Evolutionary conservation across 768 basidiomycete genomes (phyloP), one percentile per base, ranked within the genome.

Genomic region (Naematelia encephala): DNA sequence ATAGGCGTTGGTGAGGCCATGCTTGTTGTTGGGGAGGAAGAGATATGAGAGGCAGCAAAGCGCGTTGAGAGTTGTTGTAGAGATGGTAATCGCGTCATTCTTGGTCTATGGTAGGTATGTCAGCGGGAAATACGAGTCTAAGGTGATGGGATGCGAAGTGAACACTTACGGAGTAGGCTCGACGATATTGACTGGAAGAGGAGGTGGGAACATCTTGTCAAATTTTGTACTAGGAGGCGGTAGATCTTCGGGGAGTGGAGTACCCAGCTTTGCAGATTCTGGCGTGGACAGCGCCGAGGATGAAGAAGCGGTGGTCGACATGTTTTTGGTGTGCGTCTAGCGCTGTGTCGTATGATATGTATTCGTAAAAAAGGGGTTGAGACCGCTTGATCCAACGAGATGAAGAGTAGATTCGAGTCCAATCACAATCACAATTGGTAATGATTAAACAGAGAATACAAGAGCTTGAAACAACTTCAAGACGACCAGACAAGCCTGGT

Each of bases 41-140:
- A 23, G 26, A 21, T 4, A 25, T 55, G 54, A 8, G n/a, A 68
- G 57, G 42, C 56, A 39, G 34, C 34, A 39, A 39, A 39, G 34
- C 34, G 63, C 11, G 59, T 55, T 2, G 67, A 65, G 0, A 69
- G 48, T 39, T 69, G 65, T 45, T 67, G 56, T 21, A 69, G 58
- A 3, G 68, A 69, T 4, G 68, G 68, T 1, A 69, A 51, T 26
- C 68, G 65, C 30, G 65, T 67, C 68, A 69, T 69, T n/a, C 59
- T 50, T 12, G 63, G 67, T 27, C 67, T 65, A 23, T 47, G 12
- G 39, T 21, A 19, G 46, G 25, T 21, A 11, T 47, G 46, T 47
- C 46, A 21, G 46, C 19, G 25, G 21, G 21, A 11, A 11, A 19
- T 11, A 47, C 21, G 25, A 19, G 25, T 8, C 46, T 8, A 19